Conservation (phyloP, 257 asterid species). For the Gentiana dahurica region DNA sequence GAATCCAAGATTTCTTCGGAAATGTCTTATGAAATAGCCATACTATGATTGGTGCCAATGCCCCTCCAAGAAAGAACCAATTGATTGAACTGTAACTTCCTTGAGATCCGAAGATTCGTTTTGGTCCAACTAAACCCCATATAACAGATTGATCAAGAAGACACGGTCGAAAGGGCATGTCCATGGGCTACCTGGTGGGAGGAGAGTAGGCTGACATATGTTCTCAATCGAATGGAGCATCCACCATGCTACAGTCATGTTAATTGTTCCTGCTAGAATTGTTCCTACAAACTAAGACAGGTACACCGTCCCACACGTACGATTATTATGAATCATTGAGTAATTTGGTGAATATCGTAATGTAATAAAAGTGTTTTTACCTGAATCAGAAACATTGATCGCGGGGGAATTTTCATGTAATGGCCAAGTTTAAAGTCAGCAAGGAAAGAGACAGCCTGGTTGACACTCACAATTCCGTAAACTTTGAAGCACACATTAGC, state of each 20-base stretch:
- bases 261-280: constrained; percentile 73
- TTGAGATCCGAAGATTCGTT: constrained; percentile 56
- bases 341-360: too few species aligned
- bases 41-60: constrained; percentile 65
- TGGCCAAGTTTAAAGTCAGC: constrained; percentile 91
- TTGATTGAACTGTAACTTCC: constrained; percentile 81
- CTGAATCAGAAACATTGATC: constrained; percentile 95
- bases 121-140: constrained; percentile 95
- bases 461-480: constrained; percentile 79
- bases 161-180: constrained; percentile 89
- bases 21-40: constrained; percentile 80
- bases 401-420: constrained; percentile 96
- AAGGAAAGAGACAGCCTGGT: constrained; percentile 90
- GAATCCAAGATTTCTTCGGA: constrained; percentile 79
- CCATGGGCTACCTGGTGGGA: constrained; percentile 92
- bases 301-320: too few species aligned
- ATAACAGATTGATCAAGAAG: constrained; percentile 92
- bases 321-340: too few species aligned
- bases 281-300: constrained; percentile 66
- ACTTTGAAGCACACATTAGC: constrained; percentile 90
- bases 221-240: constrained; percentile 53
- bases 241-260: constrained; percentile 82
- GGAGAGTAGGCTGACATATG: constrained; percentile 84
- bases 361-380: constrained; percentile 22
- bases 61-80: constrained; percentile 92